phyloP scores from a whole-genome alignment of 2,329 filamentous ascomycete genomes.

The Ilyonectria robusta region DNA sequence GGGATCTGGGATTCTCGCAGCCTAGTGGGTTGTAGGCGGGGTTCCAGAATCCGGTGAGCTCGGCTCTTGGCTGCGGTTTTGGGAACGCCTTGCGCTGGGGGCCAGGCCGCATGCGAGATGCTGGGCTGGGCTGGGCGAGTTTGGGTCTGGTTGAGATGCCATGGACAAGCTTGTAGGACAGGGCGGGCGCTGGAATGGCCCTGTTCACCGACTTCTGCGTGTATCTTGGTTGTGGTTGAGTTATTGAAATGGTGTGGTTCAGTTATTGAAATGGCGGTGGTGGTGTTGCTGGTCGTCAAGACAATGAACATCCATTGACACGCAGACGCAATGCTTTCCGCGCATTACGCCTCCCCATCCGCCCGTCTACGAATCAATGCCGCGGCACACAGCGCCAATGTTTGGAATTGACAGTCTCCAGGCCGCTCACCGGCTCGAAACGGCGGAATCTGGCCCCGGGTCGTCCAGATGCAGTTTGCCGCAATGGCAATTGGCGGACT shows the following conservation, averaged over 20 bases:
- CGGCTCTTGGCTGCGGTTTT: slow-evolving; percentile 41
- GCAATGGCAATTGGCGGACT: slow-evolving; percentile 33
- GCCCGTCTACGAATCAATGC: neutral
- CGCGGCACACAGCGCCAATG: neutral
- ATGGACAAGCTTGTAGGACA: neutral
- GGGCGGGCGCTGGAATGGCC: neutral
- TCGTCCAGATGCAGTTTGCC: neutral
- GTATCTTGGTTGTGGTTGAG: no score
- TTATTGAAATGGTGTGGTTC: no score
- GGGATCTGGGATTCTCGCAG: neutral
- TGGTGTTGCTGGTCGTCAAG: no score
- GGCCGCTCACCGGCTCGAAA: neutral
- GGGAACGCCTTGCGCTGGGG: slow-evolving; percentile 7
- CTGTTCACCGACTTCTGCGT: no score
- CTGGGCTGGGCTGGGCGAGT: neutral
- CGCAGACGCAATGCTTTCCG: no score
- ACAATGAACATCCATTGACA: no score
- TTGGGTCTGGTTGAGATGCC: neutral
- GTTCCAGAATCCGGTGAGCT: slow-evolving; percentile 50
- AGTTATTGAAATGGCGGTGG: no score
- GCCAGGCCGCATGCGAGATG: neutral
- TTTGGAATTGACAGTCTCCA: slow-evolving; percentile 1
- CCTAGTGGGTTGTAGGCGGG: slow-evolving; percentile 25
- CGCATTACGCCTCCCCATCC: neutral
- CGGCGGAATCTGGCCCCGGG: neutral